phyloP scores from a whole-genome alignment of 2,329 filamentous ascomycete genomes.

The Furcasterigmium sp. region DNA sequence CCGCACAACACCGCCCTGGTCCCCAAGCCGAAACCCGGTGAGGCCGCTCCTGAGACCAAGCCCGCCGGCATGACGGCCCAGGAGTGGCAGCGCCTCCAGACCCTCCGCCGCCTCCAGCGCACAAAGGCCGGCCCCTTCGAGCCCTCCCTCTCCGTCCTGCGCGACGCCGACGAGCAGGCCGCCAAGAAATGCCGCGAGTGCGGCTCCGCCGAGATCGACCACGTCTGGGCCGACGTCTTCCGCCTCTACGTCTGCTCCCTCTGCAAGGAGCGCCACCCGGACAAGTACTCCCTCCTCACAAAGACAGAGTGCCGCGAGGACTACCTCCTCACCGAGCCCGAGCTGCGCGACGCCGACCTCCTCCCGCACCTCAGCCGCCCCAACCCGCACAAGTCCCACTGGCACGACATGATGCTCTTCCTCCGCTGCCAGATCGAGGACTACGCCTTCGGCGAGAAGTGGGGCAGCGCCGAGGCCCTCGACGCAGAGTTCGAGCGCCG shows the following conservation, averaged over 20 bases:
- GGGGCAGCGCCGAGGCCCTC: slow-evolving; percentile 80
- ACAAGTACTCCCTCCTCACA: slow-evolving; percentile 91
- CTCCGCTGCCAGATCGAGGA: slow-evolving; percentile 90
- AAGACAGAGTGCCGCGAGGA: slow-evolving; percentile 97
- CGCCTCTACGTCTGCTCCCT: slow-evolving; percentile 66
- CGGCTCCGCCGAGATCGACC: slow-evolving; percentile 80
- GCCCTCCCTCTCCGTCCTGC: slow-evolving; percentile 74
- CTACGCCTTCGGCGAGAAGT: slow-evolving; percentile 85
- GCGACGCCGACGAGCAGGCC: slow-evolving; percentile 54
- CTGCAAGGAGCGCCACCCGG: slow-evolving; percentile 86
- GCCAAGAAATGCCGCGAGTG: slow-evolving; percentile 82
- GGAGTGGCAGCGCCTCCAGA: slow-evolving; percentile 84
- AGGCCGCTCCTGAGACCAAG: slow-evolving; percentile 40
- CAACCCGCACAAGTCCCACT: slow-evolving; percentile 92
- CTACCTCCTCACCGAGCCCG: slow-evolving; percentile 84
- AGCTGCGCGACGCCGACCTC: slow-evolving; percentile 82
- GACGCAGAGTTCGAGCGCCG: slow-evolving; percentile 84
- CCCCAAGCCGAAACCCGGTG: slow-evolving; percentile 31
- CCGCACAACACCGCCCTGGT: slow-evolving; percentile 75
- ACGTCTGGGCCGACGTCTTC: slow-evolving; percentile 88
- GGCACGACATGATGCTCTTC: slow-evolving; percentile 99
- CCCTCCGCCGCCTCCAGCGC: slow-evolving; percentile 66
- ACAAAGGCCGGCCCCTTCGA: slow-evolving; percentile 81
- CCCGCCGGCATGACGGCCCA: slow-evolving; percentile 83
- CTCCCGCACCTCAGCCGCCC: slow-evolving; percentile 83